These are phyloP conservation scores for Gossypium arboreum DNA, from an alignment of 345 rosid species.

Conservation along the genomic window DNA sequence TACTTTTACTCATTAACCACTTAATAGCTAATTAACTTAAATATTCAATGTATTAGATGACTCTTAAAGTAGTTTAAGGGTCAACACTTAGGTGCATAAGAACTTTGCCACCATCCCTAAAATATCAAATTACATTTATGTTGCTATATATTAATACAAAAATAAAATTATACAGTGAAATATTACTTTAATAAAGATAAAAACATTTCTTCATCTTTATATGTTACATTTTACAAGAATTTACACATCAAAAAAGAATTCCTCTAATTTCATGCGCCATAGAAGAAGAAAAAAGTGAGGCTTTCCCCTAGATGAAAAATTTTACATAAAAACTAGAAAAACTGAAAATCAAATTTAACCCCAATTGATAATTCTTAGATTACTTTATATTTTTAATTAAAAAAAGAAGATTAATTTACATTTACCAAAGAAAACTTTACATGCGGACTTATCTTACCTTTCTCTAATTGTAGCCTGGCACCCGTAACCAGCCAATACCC, in stretches of 20 bases:
- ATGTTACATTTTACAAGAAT: background rate
- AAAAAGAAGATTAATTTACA: background rate
- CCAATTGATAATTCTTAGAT: background rate
- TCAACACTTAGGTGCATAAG: no score
- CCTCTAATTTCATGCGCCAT: no score
- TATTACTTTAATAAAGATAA: background rate
- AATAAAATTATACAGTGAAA: no score
- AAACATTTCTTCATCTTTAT: background rate
- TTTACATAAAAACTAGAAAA: background rate
- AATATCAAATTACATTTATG: no score
- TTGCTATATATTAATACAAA: no score
- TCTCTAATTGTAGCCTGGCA: constrained; percentile 61
- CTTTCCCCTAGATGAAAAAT: background rate
- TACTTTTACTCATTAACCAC: no score
- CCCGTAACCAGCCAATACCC: constrained; percentile 95
- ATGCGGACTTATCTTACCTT: constrained; percentile 68
- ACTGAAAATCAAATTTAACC: background rate
- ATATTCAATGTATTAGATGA: no score
- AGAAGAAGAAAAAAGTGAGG: background rate
- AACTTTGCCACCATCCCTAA: no score
- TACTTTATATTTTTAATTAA: background rate
- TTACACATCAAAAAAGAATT: no score
- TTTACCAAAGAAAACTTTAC: constrained; percentile 74
- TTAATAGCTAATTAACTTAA: no score
- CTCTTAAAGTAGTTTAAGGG: no score